These are phyloP conservation scores for Thielaviopsis populi DNA, from an alignment of 2,329 filamentous ascomycete genomes.

Conservation along the genomic window DNA sequence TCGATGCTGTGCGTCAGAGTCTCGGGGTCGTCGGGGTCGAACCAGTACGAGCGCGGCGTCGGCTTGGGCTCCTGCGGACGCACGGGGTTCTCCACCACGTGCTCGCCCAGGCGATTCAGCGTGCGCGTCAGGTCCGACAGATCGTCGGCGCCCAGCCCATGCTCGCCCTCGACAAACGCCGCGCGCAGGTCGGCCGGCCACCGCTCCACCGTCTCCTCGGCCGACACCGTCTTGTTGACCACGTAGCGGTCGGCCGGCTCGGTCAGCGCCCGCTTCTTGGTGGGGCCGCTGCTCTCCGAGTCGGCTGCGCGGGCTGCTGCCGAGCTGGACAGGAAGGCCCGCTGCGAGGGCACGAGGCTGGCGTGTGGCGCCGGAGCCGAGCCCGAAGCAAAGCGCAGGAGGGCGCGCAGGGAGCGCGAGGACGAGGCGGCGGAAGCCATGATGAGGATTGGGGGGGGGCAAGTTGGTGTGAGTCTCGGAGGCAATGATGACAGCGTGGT, in stretches of 20 bases:
- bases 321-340: background rate
- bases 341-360: background rate
- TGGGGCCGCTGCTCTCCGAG: background rate
- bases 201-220: slow-evolving; percentile 15
- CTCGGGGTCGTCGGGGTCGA: slow-evolving; percentile 34
- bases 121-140: slow-evolving; percentile 11
- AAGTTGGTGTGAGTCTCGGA: no score
- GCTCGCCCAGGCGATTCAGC: slow-evolving; percentile 18
- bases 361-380: background rate
- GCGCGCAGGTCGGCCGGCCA: slow-evolving; percentile 14
- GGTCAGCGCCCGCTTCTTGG: slow-evolving; percentile 15
- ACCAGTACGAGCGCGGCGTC: slow-evolving; percentile 33
- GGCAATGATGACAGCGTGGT: background rate
- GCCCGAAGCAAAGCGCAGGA: background rate
- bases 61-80: slow-evolving; percentile 19
- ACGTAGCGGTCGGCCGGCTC: slow-evolving; percentile 10
- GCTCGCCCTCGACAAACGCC: slow-evolving; percentile 9
- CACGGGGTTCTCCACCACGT: slow-evolving; percentile 17
- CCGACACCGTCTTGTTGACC: slow-evolving; percentile 12
- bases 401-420: background rate
- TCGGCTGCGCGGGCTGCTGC: background rate
- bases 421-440: slow-evolving; percentile 9
- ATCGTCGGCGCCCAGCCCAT: slow-evolving; percentile 10
- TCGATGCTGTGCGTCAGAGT: slow-evolving; percentile 37
- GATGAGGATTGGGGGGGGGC: background rate